Conservation (phyloP, 371 early-diverging fungal genomes). For the Rhizopus sp. region DNA sequence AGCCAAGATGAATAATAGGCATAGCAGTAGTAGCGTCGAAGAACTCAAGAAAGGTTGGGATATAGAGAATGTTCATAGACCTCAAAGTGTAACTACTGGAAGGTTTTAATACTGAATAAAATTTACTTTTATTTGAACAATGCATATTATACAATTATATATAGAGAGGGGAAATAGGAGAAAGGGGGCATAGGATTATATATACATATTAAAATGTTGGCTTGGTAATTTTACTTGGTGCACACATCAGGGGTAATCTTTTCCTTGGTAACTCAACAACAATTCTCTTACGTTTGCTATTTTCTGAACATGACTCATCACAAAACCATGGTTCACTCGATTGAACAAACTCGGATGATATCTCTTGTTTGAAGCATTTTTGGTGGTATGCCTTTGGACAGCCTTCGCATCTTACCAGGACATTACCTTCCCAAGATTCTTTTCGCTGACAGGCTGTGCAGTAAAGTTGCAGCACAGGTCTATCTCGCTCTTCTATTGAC, state of each 20-base stretch:
- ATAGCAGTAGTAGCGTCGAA: conserved; percentile 50
- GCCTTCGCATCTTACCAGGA: conserved; percentile 83
- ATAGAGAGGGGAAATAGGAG: background rate
- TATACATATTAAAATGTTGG: background rate
- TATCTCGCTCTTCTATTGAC: conserved; percentile 71
- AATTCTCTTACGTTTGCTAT: conserved; percentile 57
- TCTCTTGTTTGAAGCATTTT: conserved; percentile 39
- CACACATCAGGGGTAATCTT: conserved; percentile 66
- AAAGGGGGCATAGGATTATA: conserved; percentile 3
- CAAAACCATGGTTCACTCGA: conserved; percentile 72
- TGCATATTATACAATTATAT: background rate
- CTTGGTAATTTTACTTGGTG: conserved; percentile 34
- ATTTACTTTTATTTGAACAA: conserved; percentile 3
- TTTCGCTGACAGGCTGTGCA: conserved; percentile 79
- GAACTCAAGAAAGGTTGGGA: conserved; percentile 45
- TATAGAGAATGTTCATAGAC: conserved; percentile 6
- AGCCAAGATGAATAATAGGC: conserved; percentile 46
- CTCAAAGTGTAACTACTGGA: background rate
- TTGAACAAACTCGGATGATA: conserved; percentile 52
- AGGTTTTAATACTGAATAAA: background rate
- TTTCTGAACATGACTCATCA: conserved; percentile 66
- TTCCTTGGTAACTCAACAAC: conserved; percentile 68
- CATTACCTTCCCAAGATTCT: conserved; percentile 63
- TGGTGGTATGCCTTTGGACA: conserved; percentile 85
- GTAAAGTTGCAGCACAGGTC: conserved; percentile 86